Evolutionary conservation across 2,329 filamentous ascomycete genomes (phyloP).

Genomic region (Aureobasidium sp.): DNA sequence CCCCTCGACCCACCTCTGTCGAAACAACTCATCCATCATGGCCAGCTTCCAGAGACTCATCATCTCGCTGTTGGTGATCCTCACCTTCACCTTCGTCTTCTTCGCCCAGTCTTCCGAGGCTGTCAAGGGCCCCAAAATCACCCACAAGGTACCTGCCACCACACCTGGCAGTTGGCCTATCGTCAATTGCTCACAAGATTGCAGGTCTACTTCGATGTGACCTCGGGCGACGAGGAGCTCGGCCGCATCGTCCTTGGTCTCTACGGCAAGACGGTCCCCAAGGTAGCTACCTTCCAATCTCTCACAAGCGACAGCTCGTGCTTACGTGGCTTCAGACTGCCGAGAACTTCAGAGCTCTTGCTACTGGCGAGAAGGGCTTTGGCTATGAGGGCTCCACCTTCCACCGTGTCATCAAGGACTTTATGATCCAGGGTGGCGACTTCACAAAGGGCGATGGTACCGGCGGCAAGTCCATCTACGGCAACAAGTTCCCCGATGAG

Average conservation of each 20-base stretch:
- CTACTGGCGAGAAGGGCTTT: slow-evolving; percentile 79
- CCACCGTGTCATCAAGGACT: slow-evolving; percentile 84
- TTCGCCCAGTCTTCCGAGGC: slow-evolving; percentile 69
- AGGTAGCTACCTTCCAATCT: slow-evolving; percentile 39
- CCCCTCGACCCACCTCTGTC: neutral
- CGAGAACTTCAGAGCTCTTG: slow-evolving; percentile 72
- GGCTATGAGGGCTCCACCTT: slow-evolving; percentile 76
- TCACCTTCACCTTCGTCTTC: slow-evolving; percentile 67
- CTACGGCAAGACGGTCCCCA: slow-evolving; percentile 80
- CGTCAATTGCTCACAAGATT: neutral
- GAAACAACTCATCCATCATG: slow-evolving; percentile 49
- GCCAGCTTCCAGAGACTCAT: slow-evolving; percentile 65
- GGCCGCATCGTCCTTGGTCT: slow-evolving; percentile 75
- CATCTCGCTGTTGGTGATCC: slow-evolving; percentile 65
- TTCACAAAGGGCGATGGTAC: slow-evolving; percentile 78
- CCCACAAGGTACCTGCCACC: slow-evolving; percentile 60
- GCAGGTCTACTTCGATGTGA: slow-evolving; percentile 74
- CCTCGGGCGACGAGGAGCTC: slow-evolving; percentile 64
- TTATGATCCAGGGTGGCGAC: slow-evolving; percentile 90
- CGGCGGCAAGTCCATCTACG: slow-evolving; percentile 84
- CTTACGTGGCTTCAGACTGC: slow-evolving; percentile 42
- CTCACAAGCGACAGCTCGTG: neutral
- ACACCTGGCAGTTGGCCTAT: neutral
- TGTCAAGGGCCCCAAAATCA: slow-evolving; percentile 83
- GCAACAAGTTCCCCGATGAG: slow-evolving; percentile 76